Conservation (phyloP, 129 eudicot genomes). For the Sambucus nigra region DNA sequence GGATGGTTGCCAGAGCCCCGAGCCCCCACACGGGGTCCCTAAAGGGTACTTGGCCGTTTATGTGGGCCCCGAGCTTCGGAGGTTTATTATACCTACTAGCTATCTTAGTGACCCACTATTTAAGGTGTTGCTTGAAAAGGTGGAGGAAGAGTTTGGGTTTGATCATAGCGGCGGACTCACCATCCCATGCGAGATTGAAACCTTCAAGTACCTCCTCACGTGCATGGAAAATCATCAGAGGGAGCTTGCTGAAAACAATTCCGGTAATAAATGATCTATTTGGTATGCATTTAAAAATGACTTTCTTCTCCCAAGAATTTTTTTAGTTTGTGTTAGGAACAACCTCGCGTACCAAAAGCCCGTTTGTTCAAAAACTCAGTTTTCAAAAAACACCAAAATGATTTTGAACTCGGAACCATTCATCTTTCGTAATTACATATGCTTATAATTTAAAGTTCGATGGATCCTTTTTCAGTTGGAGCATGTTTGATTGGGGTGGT, state of each 20-base stretch:
- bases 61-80: slow-evolving; percentile 76
- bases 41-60: slow-evolving; percentile 80
- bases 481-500: too few species aligned
- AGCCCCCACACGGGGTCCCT: slow-evolving; percentile 71
- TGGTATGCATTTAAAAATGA: not conserved
- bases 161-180: slow-evolving; percentile 85
- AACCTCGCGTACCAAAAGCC: not conserved
- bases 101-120: slow-evolving; percentile 76
- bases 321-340: not conserved
- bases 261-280: slow-evolving; percentile 8
- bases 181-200: slow-evolving; percentile 89
- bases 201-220: slow-evolving; percentile 80
- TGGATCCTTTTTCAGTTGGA: too few species aligned
- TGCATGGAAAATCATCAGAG: slow-evolving; percentile 77
- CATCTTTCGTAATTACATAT: too few species aligned
- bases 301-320: not conserved
- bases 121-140: slow-evolving; percentile 77
- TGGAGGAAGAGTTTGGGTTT: slow-evolving; percentile 85
- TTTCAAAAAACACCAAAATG: not conserved
- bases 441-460: too few species aligned
- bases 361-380: not conserved
- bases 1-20: slow-evolving; percentile 74
- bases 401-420: not conserved
- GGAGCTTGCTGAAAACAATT: slow-evolving; percentile 14
- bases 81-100: slow-evolving; percentile 82